phyloP scores from a whole-genome alignment of 495 filamentous ascomycete genomes.

The Lentithecium fluviatile region DNA sequence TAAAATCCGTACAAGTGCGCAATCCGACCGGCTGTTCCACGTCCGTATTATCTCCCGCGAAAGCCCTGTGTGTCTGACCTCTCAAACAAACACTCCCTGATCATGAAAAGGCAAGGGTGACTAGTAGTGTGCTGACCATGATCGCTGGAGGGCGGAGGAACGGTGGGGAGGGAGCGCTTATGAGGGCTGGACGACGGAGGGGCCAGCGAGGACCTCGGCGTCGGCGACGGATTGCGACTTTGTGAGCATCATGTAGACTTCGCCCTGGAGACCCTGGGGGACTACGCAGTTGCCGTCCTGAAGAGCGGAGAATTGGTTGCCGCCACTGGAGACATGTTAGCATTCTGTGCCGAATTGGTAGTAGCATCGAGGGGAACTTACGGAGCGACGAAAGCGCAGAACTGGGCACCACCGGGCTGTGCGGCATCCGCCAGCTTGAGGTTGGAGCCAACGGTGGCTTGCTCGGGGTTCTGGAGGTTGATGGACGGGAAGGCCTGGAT shows the following conservation, averaged over 20 bases:
- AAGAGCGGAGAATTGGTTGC: constrained; percentile 21
- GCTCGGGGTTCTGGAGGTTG: constrained; percentile 49
- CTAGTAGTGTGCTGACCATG: constrained; percentile 4
- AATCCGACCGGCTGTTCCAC: background rate
- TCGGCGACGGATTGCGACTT: constrained; percentile 31
- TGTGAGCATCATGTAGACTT: constrained; percentile 37
- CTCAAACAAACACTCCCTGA: constrained; percentile 11
- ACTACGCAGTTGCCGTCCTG: constrained; percentile 29
- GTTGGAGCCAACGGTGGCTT: constrained; percentile 48
- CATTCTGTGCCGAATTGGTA: background rate
- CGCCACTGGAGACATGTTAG: constrained; percentile 27
- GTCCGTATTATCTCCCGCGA: too few species aligned
- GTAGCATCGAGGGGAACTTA: constrained; percentile 17
- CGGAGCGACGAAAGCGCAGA: constrained; percentile 56
- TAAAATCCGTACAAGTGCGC: background rate
- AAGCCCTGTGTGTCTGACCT: too few species aligned
- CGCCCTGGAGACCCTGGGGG: constrained; percentile 30
- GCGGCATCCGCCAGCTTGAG: constrained; percentile 47
- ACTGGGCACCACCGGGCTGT: constrained; percentile 47
- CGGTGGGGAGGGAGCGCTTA: constrained; percentile 3
- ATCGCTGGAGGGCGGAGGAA: background rate
- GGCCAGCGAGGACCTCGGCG: constrained; percentile 33
- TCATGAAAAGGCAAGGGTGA: constrained; percentile 7
- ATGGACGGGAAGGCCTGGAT: constrained; percentile 58
- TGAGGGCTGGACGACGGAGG: constrained; percentile 32